Evolutionary conservation across 2,329 filamentous ascomycete genomes (phyloP).

Genomic region (Pyricularia sp.): DNA sequence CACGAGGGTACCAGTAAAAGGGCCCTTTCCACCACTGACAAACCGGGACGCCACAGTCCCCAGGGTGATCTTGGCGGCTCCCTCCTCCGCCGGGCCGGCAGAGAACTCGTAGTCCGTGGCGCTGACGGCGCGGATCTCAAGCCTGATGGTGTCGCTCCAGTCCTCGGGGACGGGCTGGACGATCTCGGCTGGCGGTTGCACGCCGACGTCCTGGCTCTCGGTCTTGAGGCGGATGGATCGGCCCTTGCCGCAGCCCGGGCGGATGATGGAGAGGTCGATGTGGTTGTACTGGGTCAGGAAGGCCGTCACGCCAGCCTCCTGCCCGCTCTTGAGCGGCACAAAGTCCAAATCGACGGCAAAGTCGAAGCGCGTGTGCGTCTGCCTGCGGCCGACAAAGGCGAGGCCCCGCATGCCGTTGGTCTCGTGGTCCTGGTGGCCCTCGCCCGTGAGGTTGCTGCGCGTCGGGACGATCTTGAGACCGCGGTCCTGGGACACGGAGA

Average conservation of each 20-base stretch:
- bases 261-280: conserved; percentile 22
- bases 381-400: conserved; percentile 20
- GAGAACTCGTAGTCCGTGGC: conserved; percentile 20
- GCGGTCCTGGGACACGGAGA: conserved; percentile 15
- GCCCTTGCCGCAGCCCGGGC: conserved; percentile 3
- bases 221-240: conserved; percentile 2
- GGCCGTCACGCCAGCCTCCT: conserved; percentile 23
- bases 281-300: conserved; percentile 23
- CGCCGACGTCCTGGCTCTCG: conserved; percentile 13
- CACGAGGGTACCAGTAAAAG: conserved; percentile 22
- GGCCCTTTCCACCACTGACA: conserved; percentile 22
- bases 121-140: conserved; percentile 19
- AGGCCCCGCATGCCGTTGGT: conserved; percentile 16
- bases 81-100: conserved; percentile 14
- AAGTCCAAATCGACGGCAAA: conserved; percentile 21
- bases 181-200: conserved; percentile 12
- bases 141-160: conserved; percentile 11
- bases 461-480: conserved; percentile 19
- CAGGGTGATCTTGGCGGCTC: conserved; percentile 11
- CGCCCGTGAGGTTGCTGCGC: conserved; percentile 18
- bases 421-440: conserved; percentile 8
- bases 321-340: conserved; percentile 12
- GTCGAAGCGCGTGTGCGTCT: conserved; percentile 21
- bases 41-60: conserved; percentile 19
- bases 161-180: neutral